These are phyloP conservation scores for Leishmania turanica DNA, from an alignment of 208 protist genomes.

Conservation along the genomic window DNA sequence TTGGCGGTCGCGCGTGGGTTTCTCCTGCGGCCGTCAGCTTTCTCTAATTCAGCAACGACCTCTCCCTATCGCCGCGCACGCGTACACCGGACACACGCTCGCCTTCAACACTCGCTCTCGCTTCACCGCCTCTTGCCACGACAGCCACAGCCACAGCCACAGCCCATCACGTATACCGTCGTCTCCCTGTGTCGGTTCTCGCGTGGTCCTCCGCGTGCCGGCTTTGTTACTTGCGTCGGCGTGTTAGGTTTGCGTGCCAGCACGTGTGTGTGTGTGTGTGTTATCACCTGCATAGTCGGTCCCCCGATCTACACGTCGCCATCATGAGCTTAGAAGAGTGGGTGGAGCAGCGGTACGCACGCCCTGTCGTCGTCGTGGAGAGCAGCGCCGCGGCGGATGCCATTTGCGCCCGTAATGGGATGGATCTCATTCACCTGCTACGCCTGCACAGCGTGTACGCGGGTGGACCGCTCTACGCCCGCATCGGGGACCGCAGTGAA, in stretches of 20 bases:
- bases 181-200: slow-evolving; percentile 1
- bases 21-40: neutral
- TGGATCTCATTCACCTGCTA: slow-evolving; percentile 75
- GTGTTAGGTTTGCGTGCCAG: neutral
- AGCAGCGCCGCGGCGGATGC: slow-evolving; percentile 50
- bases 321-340: slow-evolving; percentile 45
- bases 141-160: neutral
- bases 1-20: neutral
- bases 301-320: slow-evolving; percentile 4
- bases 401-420: slow-evolving; percentile 52
- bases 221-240: neutral
- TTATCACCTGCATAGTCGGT: neutral
- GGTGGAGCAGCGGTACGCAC: slow-evolving; percentile 66
- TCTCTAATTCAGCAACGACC: neutral
- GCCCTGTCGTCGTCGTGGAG: slow-evolving; percentile 75
- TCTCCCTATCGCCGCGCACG: neutral
- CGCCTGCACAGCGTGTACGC: slow-evolving; percentile 59
- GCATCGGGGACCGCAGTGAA: slow-evolving; percentile 59
- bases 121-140: neutral
- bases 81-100: neutral
- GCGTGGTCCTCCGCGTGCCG: neutral
- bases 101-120: neutral
- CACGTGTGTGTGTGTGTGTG: slow-evolving; percentile 2
- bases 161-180: slow-evolving; percentile 3
- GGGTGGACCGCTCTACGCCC: slow-evolving; percentile 45